Conservation (phyloP, 2,329 filamentous ascomycete genomes). For the Trichoderma polysporum region DNA sequence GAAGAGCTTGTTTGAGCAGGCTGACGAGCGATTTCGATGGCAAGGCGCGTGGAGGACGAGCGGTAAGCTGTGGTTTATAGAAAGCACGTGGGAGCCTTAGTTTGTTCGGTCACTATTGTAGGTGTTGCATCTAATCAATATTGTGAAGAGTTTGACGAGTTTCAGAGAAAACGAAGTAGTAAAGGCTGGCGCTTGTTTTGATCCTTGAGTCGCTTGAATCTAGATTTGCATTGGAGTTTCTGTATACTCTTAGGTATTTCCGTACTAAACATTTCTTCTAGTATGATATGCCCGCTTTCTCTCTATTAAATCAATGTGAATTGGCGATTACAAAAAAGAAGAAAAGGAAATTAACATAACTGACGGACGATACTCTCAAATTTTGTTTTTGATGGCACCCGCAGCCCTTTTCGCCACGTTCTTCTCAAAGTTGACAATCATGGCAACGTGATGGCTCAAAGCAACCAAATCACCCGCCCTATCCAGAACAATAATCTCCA, state of each 20-base stretch:
- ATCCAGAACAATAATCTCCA: slow-evolving; percentile 69
- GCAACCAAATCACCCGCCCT: slow-evolving; percentile 32
- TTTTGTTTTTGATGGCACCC: background rate
- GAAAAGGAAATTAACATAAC: background rate
- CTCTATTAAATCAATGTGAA: too few relatives aligned
- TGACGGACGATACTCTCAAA: background rate
- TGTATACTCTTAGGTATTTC: too few relatives aligned
- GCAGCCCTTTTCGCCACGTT: slow-evolving; percentile 22
- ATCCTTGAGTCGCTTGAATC: too few relatives aligned
- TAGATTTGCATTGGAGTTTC: too few relatives aligned
- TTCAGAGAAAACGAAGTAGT: too few relatives aligned
- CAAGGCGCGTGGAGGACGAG: slow-evolving; percentile 31
- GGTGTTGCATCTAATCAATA: background rate
- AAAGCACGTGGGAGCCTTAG: slow-evolving; percentile 34
- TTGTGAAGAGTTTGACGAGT: fast-evolving
- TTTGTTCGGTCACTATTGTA: too few relatives aligned
- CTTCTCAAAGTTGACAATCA: slow-evolving; percentile 31
- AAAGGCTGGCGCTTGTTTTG: too few relatives aligned
- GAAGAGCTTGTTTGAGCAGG: slow-evolving; percentile 40
- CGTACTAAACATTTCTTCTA: background rate
- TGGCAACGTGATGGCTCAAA: slow-evolving; percentile 33
- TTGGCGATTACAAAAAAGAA: background rate
- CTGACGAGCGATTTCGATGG: slow-evolving; percentile 40
- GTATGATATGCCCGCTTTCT: background rate
- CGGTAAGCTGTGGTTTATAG: slow-evolving; percentile 38